Percentiles rank a stretch among this genome's conserved stretches.
Evolutionary conservation across 345 rosid species (phyloP).

Genomic region (Corchorus olitorius): DNA sequence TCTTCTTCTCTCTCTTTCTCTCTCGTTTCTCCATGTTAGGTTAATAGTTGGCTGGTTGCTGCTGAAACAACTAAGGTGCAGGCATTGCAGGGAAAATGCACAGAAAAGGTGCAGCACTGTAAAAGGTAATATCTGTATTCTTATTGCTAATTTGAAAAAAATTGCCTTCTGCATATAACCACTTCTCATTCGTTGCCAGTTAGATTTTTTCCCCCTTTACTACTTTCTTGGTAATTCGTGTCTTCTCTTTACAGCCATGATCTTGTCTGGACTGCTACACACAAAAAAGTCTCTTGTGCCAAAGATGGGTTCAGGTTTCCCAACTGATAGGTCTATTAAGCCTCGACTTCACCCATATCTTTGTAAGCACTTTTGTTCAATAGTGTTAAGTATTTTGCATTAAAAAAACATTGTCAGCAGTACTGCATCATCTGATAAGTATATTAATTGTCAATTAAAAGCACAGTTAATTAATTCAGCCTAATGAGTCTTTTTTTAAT

Average conservation of each 20-base stretch:
- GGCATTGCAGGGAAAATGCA: slow-evolving; percentile 43
- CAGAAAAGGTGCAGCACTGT: slow-evolving; percentile 44
- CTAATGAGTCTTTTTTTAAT: neutral
- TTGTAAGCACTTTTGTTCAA: slow-evolving; percentile 1
- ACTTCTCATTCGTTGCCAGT: slow-evolving; percentile 14
- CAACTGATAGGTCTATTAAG: neutral
- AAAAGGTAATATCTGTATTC: slow-evolving; percentile 55
- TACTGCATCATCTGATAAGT: neutral
- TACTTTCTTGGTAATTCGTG: slow-evolving; percentile 20
- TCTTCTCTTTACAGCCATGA: slow-evolving; percentile 31
- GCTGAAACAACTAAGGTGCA: slow-evolving; percentile 45
- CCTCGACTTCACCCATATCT: neutral
- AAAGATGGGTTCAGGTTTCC: slow-evolving; percentile 4
- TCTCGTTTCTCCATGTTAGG: slow-evolving; percentile 42
- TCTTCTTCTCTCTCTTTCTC: slow-evolving; percentile 26
- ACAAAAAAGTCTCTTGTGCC: slow-evolving; percentile 6
- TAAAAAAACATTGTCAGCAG: neutral
- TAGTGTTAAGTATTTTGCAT: neutral
- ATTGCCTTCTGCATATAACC: slow-evolving; percentile 13
- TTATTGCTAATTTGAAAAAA: slow-evolving; percentile 27
- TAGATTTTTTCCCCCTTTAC: slow-evolving; percentile 17
- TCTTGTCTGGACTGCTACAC: slow-evolving; percentile 24
- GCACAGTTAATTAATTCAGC: neutral
- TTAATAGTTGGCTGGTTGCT: slow-evolving; percentile 37
- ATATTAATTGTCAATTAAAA: neutral